Percentiles rank a stretch among this genome's conserved stretches.
Evolutionary conservation across 257 asterid genomes (phyloP).

Genomic region (Solanum stenotomum): DNA sequence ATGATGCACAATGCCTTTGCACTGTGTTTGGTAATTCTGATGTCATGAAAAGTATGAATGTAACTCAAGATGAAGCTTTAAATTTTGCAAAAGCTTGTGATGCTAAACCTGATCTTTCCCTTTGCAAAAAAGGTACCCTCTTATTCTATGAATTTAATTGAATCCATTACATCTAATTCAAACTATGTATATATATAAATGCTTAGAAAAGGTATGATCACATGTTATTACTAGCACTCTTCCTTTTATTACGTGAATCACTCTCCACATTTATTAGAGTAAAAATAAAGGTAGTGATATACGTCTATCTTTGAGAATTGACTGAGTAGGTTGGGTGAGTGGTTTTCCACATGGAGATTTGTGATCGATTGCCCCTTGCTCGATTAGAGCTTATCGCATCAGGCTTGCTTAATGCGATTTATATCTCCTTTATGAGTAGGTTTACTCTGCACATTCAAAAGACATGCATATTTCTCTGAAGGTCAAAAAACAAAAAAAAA

Average conservation of each 20-base stretch:
- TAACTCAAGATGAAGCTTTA: constrained; percentile 24
- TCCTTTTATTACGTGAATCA: neutral
- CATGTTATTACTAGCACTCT: neutral
- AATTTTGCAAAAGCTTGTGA: constrained; percentile 33
- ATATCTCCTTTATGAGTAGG: neutral
- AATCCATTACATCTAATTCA: too few species aligned
- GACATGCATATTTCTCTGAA: fast-evolving
- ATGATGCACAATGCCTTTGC: constrained; percentile 30
- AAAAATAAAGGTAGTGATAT: neutral
- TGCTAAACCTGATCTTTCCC: constrained; percentile 20
- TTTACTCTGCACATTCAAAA: neutral
- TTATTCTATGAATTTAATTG: neutral
- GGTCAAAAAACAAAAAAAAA: fast-evolving
- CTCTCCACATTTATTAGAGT: too few species aligned
- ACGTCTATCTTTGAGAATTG: too few species aligned
- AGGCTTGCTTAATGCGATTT: neutral
- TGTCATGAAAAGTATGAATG: constrained; percentile 18
- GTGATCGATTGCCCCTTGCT: neutral
- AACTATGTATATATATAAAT: too few species aligned
- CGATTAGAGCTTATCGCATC: neutral
- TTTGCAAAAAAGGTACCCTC: constrained; percentile 14
- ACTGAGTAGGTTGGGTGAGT: neutral
- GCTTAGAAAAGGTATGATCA: neutral
- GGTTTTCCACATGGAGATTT: neutral
- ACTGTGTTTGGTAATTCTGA: constrained; percentile 16